phyloP scores from a whole-genome alignment of 2,329 filamentous ascomycete species.

The Stagonosporopsis cucurbitacearum region DNA sequence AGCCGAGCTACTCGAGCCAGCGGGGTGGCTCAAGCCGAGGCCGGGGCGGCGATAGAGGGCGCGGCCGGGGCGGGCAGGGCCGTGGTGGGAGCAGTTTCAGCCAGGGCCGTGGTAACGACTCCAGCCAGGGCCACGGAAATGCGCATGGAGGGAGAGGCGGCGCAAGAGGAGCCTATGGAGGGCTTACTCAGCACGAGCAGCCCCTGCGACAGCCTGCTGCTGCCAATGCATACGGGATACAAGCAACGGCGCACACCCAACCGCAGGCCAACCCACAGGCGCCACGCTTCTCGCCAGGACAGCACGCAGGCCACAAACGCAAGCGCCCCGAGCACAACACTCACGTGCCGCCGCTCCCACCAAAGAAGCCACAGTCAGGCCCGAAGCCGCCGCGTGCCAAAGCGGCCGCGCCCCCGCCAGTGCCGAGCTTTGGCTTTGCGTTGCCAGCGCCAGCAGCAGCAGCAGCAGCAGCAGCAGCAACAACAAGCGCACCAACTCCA shows the following conservation, averaged over 20 bases:
- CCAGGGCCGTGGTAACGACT: conserved; percentile 25
- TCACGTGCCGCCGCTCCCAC: conserved; percentile 16
- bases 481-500: no score
- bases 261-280: conserved; percentile 27
- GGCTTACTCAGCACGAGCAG: conserved; percentile 9
- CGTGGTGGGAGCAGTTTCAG: conserved; percentile 31
- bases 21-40: conserved; percentile 39
- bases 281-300: conserved; percentile 23
- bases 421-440: conserved; percentile 47
- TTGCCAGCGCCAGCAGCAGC: conserved; percentile 27
- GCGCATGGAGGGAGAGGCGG: conserved; percentile 26
- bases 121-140: conserved; percentile 28
- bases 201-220: conserved; percentile 1
- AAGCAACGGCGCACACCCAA: conserved; percentile 16
- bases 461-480: conserved; percentile 2
- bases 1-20: conserved; percentile 36
- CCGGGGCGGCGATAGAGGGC: conserved; percentile 40
- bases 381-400: conserved; percentile 44
- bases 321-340: conserved; percentile 31
- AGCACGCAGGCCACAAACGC: conserved; percentile 39
- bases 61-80: conserved; percentile 28
- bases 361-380: conserved; percentile 22
- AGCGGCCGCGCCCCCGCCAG: conserved; percentile 41
- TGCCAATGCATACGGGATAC: conserved; percentile 18
- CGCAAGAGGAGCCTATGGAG: conserved; percentile 30